Evolutionary conservation across 2,329 filamentous ascomycete species (phyloP), one percentile per base, ranked within the genome.

Genomic region (Fusarium sp.): DNA sequence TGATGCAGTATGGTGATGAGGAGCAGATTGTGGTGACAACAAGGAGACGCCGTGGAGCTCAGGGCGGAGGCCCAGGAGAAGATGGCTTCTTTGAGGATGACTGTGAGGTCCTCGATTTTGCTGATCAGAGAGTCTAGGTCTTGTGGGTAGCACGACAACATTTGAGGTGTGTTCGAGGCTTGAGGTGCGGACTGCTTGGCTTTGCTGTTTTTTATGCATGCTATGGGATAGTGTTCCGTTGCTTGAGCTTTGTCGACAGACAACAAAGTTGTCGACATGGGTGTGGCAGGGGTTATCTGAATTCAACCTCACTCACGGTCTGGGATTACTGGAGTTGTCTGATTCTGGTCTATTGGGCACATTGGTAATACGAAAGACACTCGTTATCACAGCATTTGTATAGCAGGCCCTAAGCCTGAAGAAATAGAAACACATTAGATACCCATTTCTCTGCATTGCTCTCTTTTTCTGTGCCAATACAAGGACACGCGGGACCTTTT

Each of bases 51-150:
- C 87, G 85, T 40, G 82, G 83, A 38, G 84, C 83, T 55, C 83
- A 85, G 57, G 77, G 80, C 36, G 78, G 80, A 14, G 82, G 83
- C 29, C 77, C 79, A 38, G 89, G 89, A 46, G 91, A 92, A 62
- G 89, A 90, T 60, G 91, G 91, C 2, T 96, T 97, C 79, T 97
- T 97, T 74, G 93, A 97, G 80, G 93, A 97, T 77, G 93, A 96
- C 76, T 96, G 92, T 72, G 93, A 97, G 78, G 91, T 97, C 62
- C 85, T 97, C 68, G 93, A 97, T 81, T 96, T 96, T 85, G 92
- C 93, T 23, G 88, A 89, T 74, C 88, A 90, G 79, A 82, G 88
- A 77, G 88, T 90, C 31, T 90, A 77, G 84, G 64, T 56, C 27
- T 53, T 25, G 16, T 54, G 20, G 53, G 46, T 44, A 33, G 40